Conservation (phyloP, 345 rosid genomes). For the Garcia nutans region DNA sequence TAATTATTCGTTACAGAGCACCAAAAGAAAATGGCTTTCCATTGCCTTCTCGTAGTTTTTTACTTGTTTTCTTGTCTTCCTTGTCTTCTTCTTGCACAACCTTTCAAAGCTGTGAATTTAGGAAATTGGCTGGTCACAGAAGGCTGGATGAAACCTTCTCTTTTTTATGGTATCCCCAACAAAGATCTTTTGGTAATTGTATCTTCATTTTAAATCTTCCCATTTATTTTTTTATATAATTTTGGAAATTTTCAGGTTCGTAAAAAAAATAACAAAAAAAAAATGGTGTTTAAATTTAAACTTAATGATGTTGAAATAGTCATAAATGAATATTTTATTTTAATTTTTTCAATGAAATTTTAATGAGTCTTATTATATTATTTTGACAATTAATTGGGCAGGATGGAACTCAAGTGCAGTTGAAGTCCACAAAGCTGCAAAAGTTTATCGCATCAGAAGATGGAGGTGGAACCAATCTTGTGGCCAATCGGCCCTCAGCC, state of each 20-base stretch:
- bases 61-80: conserved; percentile 4
- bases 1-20: too few relatives aligned
- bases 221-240: not conserved
- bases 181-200: conserved; percentile 35
- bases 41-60: not conserved
- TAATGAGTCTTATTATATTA: not conserved
- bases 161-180: conserved; percentile 36
- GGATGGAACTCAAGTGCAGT: conserved; percentile 45
- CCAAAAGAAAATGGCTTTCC: not conserved
- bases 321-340: not conserved
- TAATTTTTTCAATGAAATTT: not conserved
- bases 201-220: not conserved
- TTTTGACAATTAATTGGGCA: conserved; percentile 7
- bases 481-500: too few relatives aligned
- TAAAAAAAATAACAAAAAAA: too few relatives aligned
- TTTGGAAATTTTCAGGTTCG: not conserved
- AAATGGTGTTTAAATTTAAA: too few relatives aligned
- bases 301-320: too few relatives aligned
- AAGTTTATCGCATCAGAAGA: conserved; percentile 23
- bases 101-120: conserved; percentile 35
- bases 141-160: conserved; percentile 39
- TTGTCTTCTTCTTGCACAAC: conserved; percentile 19
- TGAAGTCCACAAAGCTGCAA: conserved; percentile 32
- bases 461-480: too few relatives aligned
- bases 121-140: conserved; percentile 45